A percentile compares a stretch with the other conserved stretches of the same genome.
phyloP scores from a whole-genome alignment of 352 stramenopile genomes.

The Phytophthora sansomeana region DNA sequence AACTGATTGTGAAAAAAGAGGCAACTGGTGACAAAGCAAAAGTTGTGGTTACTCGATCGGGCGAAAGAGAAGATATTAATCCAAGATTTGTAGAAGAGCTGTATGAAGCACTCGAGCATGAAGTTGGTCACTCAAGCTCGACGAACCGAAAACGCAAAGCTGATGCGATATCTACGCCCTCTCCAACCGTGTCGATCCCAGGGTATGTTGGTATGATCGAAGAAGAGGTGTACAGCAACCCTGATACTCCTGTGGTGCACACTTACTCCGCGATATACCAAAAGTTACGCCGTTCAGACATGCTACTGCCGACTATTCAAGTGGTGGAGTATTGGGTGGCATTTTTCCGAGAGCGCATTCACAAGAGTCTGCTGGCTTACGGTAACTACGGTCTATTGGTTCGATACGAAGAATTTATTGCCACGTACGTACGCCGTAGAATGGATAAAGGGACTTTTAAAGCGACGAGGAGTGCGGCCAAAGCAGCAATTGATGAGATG shows the following conservation, averaged over 20 bases:
- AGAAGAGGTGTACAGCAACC: slow-evolving; percentile 61
- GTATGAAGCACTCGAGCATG: slow-evolving; percentile 36
- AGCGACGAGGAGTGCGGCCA: slow-evolving; percentile 25
- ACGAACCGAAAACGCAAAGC: slow-evolving; percentile 32
- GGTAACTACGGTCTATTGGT: slow-evolving; percentile 54
- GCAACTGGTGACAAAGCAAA: slow-evolving; percentile 24
- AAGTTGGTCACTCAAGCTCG: slow-evolving; percentile 19
- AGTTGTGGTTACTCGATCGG: slow-evolving; percentile 30
- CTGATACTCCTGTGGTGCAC: slow-evolving; percentile 40
- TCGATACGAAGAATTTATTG: slow-evolving; percentile 69
- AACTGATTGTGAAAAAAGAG: slow-evolving; percentile 50
- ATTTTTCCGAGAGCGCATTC: slow-evolving; percentile 54
- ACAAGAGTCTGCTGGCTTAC: slow-evolving; percentile 41
- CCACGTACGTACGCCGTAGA: slow-evolving; percentile 48
- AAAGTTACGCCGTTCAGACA: slow-evolving; percentile 44
- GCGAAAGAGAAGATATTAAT: slow-evolving; percentile 23
- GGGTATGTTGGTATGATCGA: slow-evolving; percentile 66
- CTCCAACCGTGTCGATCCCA: slow-evolving; percentile 37
- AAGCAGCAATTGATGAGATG: slow-evolving; percentile 51
- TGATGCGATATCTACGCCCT: slow-evolving; percentile 21
- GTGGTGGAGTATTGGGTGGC: slow-evolving; percentile 42
- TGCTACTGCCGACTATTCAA: slow-evolving; percentile 55
- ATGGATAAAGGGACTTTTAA: slow-evolving; percentile 24
- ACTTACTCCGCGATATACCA: slow-evolving; percentile 51
- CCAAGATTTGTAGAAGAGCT: slow-evolving; percentile 39